Conservation (phyloP, 306 rosid species). For the Rosa persica region DNA sequence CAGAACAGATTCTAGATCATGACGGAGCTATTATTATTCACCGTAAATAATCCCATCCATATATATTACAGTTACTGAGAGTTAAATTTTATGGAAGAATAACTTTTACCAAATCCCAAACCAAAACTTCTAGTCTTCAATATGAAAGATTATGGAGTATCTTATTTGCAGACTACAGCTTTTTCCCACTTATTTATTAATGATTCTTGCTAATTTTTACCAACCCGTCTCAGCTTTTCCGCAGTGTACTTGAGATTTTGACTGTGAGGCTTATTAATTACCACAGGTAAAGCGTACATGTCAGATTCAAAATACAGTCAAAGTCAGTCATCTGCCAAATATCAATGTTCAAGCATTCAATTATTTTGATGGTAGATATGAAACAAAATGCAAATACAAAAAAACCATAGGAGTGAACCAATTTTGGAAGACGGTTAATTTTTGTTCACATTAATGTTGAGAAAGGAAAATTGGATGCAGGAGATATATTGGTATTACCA, state of each 20-base stretch:
- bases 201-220: constrained; percentile 22
- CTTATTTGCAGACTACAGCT: constrained; percentile 31
- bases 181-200: constrained; percentile 47
- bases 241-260: too few relatives aligned
- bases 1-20: constrained; percentile 13
- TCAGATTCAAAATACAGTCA: too few relatives aligned
- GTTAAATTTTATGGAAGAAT: neutral
- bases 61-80: neutral
- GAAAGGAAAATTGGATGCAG: too few relatives aligned
- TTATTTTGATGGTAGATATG: neutral
- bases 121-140: too few relatives aligned
- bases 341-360: neutral
- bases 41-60: neutral
- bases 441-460: too few relatives aligned
- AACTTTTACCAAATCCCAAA: too few relatives aligned
- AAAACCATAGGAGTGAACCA: neutral
- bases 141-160: neutral
- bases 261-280: neutral
- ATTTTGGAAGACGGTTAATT: neutral
- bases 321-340: too few relatives aligned
- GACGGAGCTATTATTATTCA: constrained; percentile 14
- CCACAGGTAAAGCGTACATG: neutral
- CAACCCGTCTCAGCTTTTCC: too few relatives aligned
- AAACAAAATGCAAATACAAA: neutral
- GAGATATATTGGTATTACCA: too few relatives aligned